These are phyloP conservation scores for Thelonectria rubi DNA, from an alignment of 2,329 filamentous ascomycete species.

Conservation along the genomic window DNA sequence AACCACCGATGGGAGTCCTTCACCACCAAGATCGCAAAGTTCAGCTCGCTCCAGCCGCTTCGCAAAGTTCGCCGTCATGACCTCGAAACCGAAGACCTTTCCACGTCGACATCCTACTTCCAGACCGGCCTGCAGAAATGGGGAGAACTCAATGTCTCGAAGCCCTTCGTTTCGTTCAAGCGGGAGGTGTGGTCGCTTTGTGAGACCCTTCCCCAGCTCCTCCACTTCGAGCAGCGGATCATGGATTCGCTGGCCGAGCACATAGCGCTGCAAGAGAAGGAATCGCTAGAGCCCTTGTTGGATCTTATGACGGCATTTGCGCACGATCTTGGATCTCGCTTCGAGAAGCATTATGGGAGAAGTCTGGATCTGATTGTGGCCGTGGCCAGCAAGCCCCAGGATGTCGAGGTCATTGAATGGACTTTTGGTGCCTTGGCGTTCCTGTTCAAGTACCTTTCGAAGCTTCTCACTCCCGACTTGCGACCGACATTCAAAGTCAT, in stretches of 20 bases:
- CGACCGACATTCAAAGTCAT: conserved; percentile 85
- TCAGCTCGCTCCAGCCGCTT: conserved; percentile 90
- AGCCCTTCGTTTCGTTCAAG: conserved; percentile 80
- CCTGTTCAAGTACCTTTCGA: conserved; percentile 95
- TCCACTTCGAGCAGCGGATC: conserved; percentile 89
- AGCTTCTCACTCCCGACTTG: conserved; percentile 85
- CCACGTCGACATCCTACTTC: conserved; percentile 86
- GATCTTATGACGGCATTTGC: conserved; percentile 92
- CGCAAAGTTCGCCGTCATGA: conserved; percentile 87
- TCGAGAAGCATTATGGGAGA: conserved; percentile 86
- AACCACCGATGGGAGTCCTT: conserved; percentile 94
- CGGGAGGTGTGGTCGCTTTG: conserved; percentile 78
- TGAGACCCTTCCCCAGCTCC: conserved; percentile 89
- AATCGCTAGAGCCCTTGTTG: conserved; percentile 85
- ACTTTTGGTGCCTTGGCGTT: conserved; percentile 94
- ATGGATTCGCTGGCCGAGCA: conserved; percentile 79
- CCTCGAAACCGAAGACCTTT: conserved; percentile 80
- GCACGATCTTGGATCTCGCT: conserved; percentile 87
- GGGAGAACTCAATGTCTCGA: conserved; percentile 89
- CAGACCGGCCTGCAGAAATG: conserved; percentile 84
- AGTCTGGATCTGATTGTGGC: conserved; percentile 79
- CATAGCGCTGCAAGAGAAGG: conserved; percentile 79
- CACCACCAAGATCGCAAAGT: conserved; percentile 85
- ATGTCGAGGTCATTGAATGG: conserved; percentile 95
- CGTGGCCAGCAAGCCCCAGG: conserved; percentile 79